phyloP scores from a whole-genome alignment of 805 yeast species.

The Yamadazyma insecticola region DNA sequence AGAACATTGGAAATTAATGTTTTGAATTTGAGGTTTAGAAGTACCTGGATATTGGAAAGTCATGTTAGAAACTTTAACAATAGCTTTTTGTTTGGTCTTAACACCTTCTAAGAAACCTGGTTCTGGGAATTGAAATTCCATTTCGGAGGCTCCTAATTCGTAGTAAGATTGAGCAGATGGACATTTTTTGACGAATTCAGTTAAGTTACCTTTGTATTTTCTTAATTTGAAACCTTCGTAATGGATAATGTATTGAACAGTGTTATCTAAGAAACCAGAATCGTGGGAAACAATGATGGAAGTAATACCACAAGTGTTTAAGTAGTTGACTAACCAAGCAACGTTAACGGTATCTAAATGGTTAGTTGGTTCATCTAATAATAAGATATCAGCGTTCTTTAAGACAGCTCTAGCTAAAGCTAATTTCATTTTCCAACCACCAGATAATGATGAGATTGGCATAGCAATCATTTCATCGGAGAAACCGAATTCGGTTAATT shows the following conservation, averaged over 20 bases:
- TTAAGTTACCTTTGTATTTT: conserved; percentile 99
- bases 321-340: conserved; percentile 99
- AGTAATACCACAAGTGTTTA: conserved; percentile 97
- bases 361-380: conserved; percentile 99
- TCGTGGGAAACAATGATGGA: conserved; percentile 99
- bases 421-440: conserved; percentile 99
- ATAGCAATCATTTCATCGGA: conserved; percentile 85
- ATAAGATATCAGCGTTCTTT: conserved; percentile 95
- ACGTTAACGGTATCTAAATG: conserved; percentile 99
- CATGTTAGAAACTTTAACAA: conserved; percentile 96
- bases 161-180: conserved; percentile 99
- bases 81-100: conserved; percentile 99
- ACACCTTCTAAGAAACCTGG: conserved; percentile 99
- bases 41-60: conserved; percentile 99
- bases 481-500: conserved; percentile 90
- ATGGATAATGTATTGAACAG: conserved; percentile 97
- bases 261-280: conserved; percentile 98
- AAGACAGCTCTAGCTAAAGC: conserved; percentile 99
- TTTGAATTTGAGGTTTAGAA: conserved; percentile 84
- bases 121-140: conserved; percentile 97
- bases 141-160: conserved; percentile 97
- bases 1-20: conserved; percentile 97
- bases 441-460: conserved; percentile 96
- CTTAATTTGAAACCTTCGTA: conserved; percentile 99
- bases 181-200: conserved; percentile 97